Conservation (phyloP, 352 stramenopile species). For the Phytopythium helicoides region DNA sequence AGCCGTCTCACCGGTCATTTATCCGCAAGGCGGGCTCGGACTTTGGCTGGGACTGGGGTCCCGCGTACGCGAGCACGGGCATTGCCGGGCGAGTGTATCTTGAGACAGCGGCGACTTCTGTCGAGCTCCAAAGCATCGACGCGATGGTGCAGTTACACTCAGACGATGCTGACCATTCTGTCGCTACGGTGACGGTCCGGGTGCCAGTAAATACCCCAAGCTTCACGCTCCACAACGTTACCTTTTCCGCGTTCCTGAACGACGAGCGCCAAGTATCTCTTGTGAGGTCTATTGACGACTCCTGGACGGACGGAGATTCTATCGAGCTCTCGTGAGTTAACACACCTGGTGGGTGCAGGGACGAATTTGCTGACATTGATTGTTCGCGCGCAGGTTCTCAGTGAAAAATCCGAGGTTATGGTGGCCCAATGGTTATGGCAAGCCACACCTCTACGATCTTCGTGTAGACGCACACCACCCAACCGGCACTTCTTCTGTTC, state of each 20-base stretch:
- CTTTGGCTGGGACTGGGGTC: slow-evolving; percentile 89
- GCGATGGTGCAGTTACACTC: slow-evolving; percentile 39
- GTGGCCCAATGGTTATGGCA: slow-evolving; percentile 68
- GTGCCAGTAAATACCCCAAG: slow-evolving; percentile 30
- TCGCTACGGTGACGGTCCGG: slow-evolving; percentile 36
- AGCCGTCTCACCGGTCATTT: slow-evolving; percentile 76
- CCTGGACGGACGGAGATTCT: slow-evolving; percentile 13
- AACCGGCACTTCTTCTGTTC: slow-evolving; percentile 26
- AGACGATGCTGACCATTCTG: slow-evolving; percentile 25
- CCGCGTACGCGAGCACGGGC: slow-evolving; percentile 60
- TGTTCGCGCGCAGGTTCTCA: slow-evolving; percentile 26
- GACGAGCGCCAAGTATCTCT: slow-evolving; percentile 19
- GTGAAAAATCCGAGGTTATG: slow-evolving; percentile 57
- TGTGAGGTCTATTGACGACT: slow-evolving; percentile 13
- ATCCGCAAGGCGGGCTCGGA: slow-evolving; percentile 83
- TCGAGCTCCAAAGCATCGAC: slow-evolving; percentile 35
- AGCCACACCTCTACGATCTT: slow-evolving; percentile 60
- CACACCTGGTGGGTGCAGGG: background rate
- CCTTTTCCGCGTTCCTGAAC: slow-evolving; percentile 51
- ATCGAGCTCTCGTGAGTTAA: slow-evolving; percentile 33
- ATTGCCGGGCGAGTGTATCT: slow-evolving; percentile 57
- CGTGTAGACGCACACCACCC: slow-evolving; percentile 32
- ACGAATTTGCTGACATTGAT: slow-evolving; percentile 3
- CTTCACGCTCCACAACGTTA: slow-evolving; percentile 28
- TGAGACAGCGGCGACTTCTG: slow-evolving; percentile 18